Evolutionary conservation across 2,329 filamentous ascomycete species (phyloP), one percentile per base, ranked within the genome.

Genomic region (Teratosphaeria pseudoeucalypti): DNA sequence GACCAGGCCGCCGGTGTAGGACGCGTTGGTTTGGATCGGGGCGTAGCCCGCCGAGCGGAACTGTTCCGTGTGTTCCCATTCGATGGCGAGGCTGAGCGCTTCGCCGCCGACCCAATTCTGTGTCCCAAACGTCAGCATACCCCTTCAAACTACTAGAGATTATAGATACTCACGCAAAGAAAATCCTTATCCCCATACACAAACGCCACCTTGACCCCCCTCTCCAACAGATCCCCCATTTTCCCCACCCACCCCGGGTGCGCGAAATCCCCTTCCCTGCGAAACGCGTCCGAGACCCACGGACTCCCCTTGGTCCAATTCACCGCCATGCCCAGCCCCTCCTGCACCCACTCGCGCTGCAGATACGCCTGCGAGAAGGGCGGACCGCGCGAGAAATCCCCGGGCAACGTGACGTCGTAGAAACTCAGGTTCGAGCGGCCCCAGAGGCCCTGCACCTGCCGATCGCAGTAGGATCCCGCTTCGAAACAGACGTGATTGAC

Each of bases 121-220:
- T 5, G 7, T 32, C 62, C 23, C 74, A 67, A 63, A 72, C 76
- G 57, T 71, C 68, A 34, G 61, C 59, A 52, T 64, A 43, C 11
- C 5, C 37, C 16, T 43, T 6, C 37, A 43, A 1, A 6, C 16
- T 12, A 16, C 11, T 43, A 14, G 5, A 10, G 16, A 16, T 43
- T 6, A 16, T 14, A 26, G 6, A 19, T 23, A 49, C 43, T 49
- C 19, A 49, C 43, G n/a, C 43, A 49, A 19, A 49, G 43, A 6
- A 49, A 19, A 19, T 49, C 43, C 43, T 49, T 49, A 64, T 86
- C 83, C 6, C 83, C 83, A 69, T 92, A 89, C 59, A 91, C 80
- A 60, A 94, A 75, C 6, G 86, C 85, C 27, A 92, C 81, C 23
- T 83, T 76, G 53, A 80, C 69, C 34, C 76, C 75, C 4, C 73